A percentile compares a stretch with the other conserved stretches of the same genome.
Evolutionary conservation across 192 early-diverging fungal species (phyloP).

Genomic region (Coemansia sp.): DNA sequence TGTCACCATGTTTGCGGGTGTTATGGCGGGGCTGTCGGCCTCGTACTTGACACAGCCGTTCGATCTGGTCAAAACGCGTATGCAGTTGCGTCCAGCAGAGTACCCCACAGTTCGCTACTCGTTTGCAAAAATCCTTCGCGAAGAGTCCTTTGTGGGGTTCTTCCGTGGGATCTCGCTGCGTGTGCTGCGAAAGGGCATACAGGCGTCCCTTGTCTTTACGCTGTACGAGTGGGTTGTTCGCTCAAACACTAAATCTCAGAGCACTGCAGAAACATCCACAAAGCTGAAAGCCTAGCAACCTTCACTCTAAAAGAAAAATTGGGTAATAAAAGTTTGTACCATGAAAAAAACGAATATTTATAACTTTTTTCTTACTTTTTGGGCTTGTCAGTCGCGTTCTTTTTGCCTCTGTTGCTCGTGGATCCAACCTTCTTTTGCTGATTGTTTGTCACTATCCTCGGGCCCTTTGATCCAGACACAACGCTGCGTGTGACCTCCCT

Average conservation of each 20-base stretch:
- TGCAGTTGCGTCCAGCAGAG: conserved; percentile 79
- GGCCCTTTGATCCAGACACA: conserved; percentile 12
- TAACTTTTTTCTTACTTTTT: not conserved
- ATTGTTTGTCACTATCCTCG: not conserved
- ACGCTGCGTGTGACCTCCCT: conserved; percentile 37
- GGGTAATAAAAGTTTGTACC: not conserved
- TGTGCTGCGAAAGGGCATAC: conserved; percentile 77
- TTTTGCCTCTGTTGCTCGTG: not conserved
- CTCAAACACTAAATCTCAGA: conserved; percentile 8
- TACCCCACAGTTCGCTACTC: conserved; percentile 57
- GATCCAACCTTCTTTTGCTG: conserved; percentile 20
- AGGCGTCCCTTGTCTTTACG: conserved; percentile 87
- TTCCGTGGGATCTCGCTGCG: conserved; percentile 83
- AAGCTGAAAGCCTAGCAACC: conserved; percentile 12
- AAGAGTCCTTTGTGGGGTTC: conserved; percentile 76
- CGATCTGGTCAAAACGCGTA: conserved; percentile 89
- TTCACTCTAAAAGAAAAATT: not conserved
- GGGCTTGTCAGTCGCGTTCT: conserved; percentile 1
- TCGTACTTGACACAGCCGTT: conserved; percentile 89
- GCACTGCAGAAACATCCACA: conserved; percentile 5
- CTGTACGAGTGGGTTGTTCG: conserved; percentile 75
- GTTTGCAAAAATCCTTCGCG: conserved; percentile 56
- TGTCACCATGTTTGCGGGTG: conserved; percentile 63
- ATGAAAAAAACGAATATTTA: not conserved
- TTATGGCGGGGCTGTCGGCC: conserved; percentile 68